Evolutionary conservation across 129 eudicot genomes (phyloP), one percentile per base, ranked within the genome.

Genomic region (Mikania micrantha): DNA sequence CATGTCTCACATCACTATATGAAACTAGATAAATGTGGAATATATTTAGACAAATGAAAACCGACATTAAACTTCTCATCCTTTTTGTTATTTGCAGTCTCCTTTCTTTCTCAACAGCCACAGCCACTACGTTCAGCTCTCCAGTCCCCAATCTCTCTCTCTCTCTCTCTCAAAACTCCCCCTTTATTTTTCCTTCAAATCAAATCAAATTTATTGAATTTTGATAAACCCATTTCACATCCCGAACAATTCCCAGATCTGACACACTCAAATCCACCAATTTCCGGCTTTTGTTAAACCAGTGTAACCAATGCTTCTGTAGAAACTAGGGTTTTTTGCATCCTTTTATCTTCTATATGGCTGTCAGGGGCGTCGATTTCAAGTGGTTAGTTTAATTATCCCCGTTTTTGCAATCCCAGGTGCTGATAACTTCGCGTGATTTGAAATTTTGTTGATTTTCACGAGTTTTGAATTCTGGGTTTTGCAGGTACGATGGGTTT

Each of bases 401-500:
- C 11, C 34, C 52, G 0, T 20, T 0, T 60, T 22, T 28, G 40
- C 38, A 42, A 45, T n/a, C 19, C 9, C 24, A 21, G 22, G 20
- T 61, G 41, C 15, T 25, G 21, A 52, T 13, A 20, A 3, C 8
- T 60, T 15, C 5, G 59, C 7, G 27, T 28, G 31, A 49, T 73
- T 34, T 64, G 47, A 49, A 24, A 2, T 24, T 49, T 54, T 7
- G 28, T 10, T 54, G 21, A 41, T 27, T 50, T 45, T 52, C 7
- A 53, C 1, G 64, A 36, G 64, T 66, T 77, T 42, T 31, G 4
- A 22, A 20, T 74, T 69, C 10, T 40, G 53, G n/a, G 52, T 62
- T 42, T 69, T 85, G 81, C 79, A 91, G 98, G 98, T 91, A 91
- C 44, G 98, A 88, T 84, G 98, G 98, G 28, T 91, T 91, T 73